phyloP scores from a whole-genome alignment of 1,284 basidiomycete species.

The Pseudozyma sp. region DNA sequence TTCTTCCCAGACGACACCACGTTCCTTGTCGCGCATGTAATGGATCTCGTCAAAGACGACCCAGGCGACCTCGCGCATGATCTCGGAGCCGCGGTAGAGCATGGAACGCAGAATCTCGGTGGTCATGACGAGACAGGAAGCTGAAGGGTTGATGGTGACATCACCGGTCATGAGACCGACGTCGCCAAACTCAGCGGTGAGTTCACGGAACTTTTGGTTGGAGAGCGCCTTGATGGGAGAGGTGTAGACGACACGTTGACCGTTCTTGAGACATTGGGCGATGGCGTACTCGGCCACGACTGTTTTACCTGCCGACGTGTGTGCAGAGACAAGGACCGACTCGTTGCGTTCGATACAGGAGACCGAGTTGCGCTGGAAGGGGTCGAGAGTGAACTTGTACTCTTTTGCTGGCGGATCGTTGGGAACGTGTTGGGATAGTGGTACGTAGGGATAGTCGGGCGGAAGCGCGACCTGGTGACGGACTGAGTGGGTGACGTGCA shows the following conservation, averaged over 20 bases:
- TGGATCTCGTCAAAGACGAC: conserved; percentile 99
- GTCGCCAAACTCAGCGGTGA: conserved; percentile 95
- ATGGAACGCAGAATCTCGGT: conserved; percentile 99
- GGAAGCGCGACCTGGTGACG: conserved; percentile 96
- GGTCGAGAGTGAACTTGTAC: conserved; percentile 97
- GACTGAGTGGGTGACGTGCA: conserved; percentile 71
- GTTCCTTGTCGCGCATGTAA: conserved; percentile 96
- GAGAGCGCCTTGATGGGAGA: conserved; percentile 99
- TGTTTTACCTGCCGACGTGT: conserved; percentile 98
- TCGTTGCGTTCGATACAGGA: conserved; percentile 96
- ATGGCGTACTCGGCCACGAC: conserved; percentile 99
- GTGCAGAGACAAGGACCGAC: conserved; percentile 97
- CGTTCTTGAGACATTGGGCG: conserved; percentile 89
- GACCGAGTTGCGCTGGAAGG: conserved; percentile 95
- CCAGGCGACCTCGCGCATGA: conserved; percentile 99
- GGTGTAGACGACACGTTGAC: conserved; percentile 97
- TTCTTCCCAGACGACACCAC: conserved; percentile 77
- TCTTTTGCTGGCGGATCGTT: conserved; percentile 88
- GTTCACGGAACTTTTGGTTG: conserved; percentile 98
- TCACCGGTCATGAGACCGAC: conserved; percentile 99
- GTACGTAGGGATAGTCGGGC: conserved; percentile 87
- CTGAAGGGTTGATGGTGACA: conserved; percentile 98
- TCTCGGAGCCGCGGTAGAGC: conserved; percentile 97
- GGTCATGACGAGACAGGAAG: conserved; percentile 98
- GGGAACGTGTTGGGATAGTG: conserved; percentile 91